phyloP scores from a whole-genome alignment of 768 basidiomycete species.

The Pleurotus sapidus region DNA sequence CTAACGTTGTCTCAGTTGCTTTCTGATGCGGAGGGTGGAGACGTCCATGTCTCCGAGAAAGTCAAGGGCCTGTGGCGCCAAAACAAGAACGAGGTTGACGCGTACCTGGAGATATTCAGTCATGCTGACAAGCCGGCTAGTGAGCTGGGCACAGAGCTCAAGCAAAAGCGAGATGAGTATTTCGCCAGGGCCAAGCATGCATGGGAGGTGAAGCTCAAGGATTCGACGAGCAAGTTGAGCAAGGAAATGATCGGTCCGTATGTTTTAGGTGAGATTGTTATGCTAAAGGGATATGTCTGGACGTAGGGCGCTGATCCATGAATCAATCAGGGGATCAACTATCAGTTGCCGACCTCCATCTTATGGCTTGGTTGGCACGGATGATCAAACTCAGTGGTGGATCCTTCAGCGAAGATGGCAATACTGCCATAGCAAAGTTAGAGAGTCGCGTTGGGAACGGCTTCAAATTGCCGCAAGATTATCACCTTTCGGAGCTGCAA shows the following conservation, averaged over 20 bases:
- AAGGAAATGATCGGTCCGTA: slow-evolving; percentile 64
- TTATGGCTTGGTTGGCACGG: slow-evolving; percentile 71
- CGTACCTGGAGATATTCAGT: slow-evolving; percentile 42
- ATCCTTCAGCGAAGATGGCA: slow-evolving; percentile 44
- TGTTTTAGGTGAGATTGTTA: slow-evolving; percentile 48
- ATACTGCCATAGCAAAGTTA: slow-evolving; percentile 45
- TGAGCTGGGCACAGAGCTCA: slow-evolving; percentile 37
- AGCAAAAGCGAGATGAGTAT: slow-evolving; percentile 43
- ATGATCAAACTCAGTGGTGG: slow-evolving; percentile 60
- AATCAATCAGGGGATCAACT: slow-evolving; percentile 69
- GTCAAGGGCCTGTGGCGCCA: slow-evolving; percentile 60
- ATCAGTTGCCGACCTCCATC: slow-evolving; percentile 78
- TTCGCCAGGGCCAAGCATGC: slow-evolving; percentile 44
- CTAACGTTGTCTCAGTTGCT: slow-evolving; percentile 49
- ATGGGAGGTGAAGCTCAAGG: slow-evolving; percentile 51
- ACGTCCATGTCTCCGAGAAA: slow-evolving; percentile 56
- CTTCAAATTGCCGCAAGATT: slow-evolving; percentile 41
- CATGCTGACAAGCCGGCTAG: slow-evolving; percentile 36
- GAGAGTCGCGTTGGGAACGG: slow-evolving; percentile 49
- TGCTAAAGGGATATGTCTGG: neutral
- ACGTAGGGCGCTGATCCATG: neutral
- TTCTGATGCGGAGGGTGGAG: slow-evolving; percentile 44
- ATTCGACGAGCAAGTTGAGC: slow-evolving; percentile 44
- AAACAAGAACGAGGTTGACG: slow-evolving; percentile 43
- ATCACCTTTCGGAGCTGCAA: slow-evolving; percentile 27